A percentile compares a stretch with the other conserved stretches of the same genome.
These are phyloP conservation scores for Monilinia fructicola DNA, from an alignment of 2,329 filamentous ascomycete species.

Conservation along the genomic window DNA sequence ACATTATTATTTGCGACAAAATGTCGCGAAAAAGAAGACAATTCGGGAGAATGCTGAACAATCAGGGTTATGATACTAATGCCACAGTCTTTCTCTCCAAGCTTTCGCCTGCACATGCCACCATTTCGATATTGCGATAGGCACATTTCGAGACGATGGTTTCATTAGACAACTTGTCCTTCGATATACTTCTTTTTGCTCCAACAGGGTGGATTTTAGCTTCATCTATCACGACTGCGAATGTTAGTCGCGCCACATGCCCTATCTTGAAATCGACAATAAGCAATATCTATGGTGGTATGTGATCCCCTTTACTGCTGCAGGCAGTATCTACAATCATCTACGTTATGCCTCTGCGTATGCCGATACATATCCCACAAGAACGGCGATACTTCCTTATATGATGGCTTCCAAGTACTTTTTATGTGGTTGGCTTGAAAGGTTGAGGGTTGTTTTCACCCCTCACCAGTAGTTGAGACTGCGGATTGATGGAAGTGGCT, in stretches of 20 bases:
- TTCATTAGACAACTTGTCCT: neutral
- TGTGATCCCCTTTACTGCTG: slow-evolving; percentile 6
- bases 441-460: slow-evolving; percentile 8
- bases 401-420: neutral
- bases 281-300: slow-evolving; percentile 13
- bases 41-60: neutral
- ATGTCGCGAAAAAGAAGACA: neutral
- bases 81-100: slow-evolving; percentile 1
- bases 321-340: slow-evolving; percentile 9
- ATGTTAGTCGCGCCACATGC: slow-evolving; percentile 3
- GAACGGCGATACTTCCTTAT: slow-evolving; percentile 8
- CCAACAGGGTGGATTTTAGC: neutral
- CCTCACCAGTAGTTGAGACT: slow-evolving; percentile 18
- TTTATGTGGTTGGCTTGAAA: slow-evolving; percentile 2
- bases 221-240: neutral
- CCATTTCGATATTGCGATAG: slow-evolving; percentile 9
- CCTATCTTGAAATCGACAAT: slow-evolving; percentile 3
- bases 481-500: slow-evolving; percentile 13
- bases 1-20: neutral
- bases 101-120: slow-evolving; percentile 12
- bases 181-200: neutral
- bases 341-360: slow-evolving; percentile 8
- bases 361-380: slow-evolving; percentile 6
- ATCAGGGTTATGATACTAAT: neutral
- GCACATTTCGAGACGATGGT: slow-evolving; percentile 11